Conservation (phyloP, 129 eudicot species). For the Chrysanthemum lavandulifolium region DNA sequence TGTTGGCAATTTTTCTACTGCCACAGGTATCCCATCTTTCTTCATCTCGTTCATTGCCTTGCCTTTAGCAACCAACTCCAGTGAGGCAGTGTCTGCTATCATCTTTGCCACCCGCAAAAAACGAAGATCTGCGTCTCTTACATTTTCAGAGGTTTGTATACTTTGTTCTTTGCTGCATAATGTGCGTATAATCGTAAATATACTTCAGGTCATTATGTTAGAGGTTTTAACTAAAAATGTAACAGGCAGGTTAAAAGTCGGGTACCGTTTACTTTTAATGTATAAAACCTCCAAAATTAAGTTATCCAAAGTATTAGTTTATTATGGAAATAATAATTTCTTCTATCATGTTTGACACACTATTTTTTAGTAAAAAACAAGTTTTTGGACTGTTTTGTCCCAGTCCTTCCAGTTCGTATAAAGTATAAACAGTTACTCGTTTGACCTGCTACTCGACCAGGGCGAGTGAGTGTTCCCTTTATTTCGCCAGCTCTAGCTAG, state of each 20-base stretch:
- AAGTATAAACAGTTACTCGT: too few relatives aligned
- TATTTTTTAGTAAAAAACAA: not conserved
- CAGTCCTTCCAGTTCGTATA: too few relatives aligned
- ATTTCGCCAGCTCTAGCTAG: not conserved
- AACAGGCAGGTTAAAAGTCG: too few relatives aligned
- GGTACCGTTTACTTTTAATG: not conserved
- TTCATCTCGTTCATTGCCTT: conserved; percentile 88
- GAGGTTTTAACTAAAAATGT: too few relatives aligned
- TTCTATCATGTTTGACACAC: not conserved
- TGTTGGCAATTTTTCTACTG: conserved; percentile 73
- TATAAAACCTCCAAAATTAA: not conserved
- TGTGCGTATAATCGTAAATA: not conserved
- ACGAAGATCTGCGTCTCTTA: conserved; percentile 79
- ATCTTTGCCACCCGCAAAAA: conserved; percentile 80
- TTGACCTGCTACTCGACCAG: too few relatives aligned
- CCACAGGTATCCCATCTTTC: conserved; percentile 87
- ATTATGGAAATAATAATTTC: not conserved
- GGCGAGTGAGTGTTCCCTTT: too few relatives aligned
- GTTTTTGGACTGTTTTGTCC: too few relatives aligned
- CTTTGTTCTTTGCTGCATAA: not conserved
- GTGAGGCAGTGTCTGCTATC: conserved; percentile 94
- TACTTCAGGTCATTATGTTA: not conserved
- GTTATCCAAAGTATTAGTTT: not conserved
- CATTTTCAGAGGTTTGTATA: conserved; percentile 84
- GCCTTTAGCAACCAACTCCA: conserved; percentile 90